These are phyloP conservation scores for Cetraspora pellucida DNA, from an alignment of 192 early-diverging fungal species.

Conservation along the genomic window DNA sequence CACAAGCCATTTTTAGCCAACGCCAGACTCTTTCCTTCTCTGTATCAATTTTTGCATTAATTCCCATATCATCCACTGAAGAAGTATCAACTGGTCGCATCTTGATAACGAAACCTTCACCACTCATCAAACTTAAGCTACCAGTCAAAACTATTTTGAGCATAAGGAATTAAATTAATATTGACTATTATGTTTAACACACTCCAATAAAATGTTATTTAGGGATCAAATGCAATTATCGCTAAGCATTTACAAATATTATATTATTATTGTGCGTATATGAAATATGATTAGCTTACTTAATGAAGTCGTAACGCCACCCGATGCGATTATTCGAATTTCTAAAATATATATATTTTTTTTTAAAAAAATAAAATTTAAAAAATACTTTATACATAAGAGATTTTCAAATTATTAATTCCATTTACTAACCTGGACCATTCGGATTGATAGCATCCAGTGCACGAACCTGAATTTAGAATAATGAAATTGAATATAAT, in stretches of 20 bases:
- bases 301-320: slow-evolving; percentile 75
- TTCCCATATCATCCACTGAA: slow-evolving; percentile 66
- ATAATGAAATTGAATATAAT: too few relatives aligned
- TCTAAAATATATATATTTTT: slow-evolving; percentile 32
- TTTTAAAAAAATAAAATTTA: background rate
- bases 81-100: slow-evolving; percentile 53
- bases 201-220: too few relatives aligned
- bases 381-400: background rate
- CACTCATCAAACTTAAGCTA: slow-evolving; percentile 74
- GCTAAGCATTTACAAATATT: too few relatives aligned
- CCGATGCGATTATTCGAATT: slow-evolving; percentile 59
- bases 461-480: too few relatives aligned
- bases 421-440: slow-evolving; percentile 49
- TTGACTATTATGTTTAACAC: background rate
- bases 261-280: too few relatives aligned
- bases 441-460: slow-evolving; percentile 72
- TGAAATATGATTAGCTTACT: too few relatives aligned
- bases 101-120: slow-evolving; percentile 73
- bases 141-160: slow-evolving; percentile 65
- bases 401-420: background rate
- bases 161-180: too few relatives aligned
- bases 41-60: slow-evolving; percentile 53
- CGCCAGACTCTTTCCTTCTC: slow-evolving; percentile 54
- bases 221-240: too few relatives aligned
- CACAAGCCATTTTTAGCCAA: slow-evolving; percentile 84